Percentiles rank a stretch among this genome's conserved stretches.
phyloP scores from a whole-genome alignment of 257 asterid species.

The Schizonepeta tenuifolia region DNA sequence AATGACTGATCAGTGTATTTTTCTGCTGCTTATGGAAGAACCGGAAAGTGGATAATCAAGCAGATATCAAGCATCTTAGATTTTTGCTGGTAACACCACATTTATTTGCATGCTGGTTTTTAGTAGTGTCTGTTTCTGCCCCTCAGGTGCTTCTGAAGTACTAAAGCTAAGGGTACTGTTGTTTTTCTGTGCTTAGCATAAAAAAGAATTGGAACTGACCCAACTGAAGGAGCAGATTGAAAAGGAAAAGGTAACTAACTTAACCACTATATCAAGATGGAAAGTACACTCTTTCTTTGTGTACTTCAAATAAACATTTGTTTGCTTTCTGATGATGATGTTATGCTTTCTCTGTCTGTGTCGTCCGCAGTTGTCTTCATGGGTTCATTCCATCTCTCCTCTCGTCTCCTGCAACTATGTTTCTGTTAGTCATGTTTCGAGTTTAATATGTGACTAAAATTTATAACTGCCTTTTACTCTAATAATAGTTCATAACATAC shows the following conservation, averaged over 20 bases:
- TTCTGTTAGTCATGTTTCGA: too few relatives aligned
- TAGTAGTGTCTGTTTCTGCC: neutral
- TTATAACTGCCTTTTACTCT: neutral
- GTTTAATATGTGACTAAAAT: slow-evolving; percentile 11
- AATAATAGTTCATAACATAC: neutral
- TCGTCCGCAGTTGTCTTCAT: neutral
- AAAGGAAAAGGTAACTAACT: slow-evolving; percentile 68
- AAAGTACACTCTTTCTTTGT: neutral
- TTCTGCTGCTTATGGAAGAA: slow-evolving; percentile 35
- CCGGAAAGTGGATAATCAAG: slow-evolving; percentile 50
- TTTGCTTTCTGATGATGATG: slow-evolving; percentile 4
- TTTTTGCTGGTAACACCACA: slow-evolving; percentile 71
- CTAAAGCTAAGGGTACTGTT: slow-evolving; percentile 31
- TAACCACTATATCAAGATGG: neutral
- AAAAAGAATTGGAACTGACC: slow-evolving; percentile 79
- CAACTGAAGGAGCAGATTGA: slow-evolving; percentile 77
- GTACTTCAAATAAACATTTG: neutral
- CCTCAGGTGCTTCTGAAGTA: slow-evolving; percentile 7
- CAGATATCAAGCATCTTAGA: slow-evolving; percentile 63
- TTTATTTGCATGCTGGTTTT: slow-evolving; percentile 22
- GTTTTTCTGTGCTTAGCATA: slow-evolving; percentile 60
- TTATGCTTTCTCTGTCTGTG: neutral
- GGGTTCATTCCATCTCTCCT: too few relatives aligned
- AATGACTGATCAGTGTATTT: slow-evolving; percentile 12
- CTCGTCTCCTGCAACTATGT: too few relatives aligned